Evolutionary conservation across 2,329 filamentous ascomycete species (phyloP).

Genomic region (Ophiognomonia clavigignenti-juglandacearum): DNA sequence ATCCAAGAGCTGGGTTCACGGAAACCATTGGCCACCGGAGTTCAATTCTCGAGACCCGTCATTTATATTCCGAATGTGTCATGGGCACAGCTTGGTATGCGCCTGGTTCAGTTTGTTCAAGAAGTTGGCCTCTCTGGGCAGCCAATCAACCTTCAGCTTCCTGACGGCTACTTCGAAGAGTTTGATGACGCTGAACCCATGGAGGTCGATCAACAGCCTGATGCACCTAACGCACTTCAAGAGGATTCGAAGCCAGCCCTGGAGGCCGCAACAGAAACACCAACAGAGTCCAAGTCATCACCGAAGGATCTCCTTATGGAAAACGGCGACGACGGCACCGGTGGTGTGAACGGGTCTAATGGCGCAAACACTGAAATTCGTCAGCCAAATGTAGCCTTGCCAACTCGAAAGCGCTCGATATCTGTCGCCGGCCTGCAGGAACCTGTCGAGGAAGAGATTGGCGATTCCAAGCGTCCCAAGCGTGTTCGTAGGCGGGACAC

Average conservation of each 20-base stretch:
- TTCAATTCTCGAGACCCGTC: constrained; percentile 18
- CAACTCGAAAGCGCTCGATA: constrained; percentile 57
- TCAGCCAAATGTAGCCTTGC: constrained; percentile 33
- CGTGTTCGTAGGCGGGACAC: constrained; percentile 58
- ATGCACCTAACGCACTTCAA: constrained; percentile 11
- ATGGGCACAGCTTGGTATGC: constrained; percentile 39
- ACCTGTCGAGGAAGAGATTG: constrained; percentile 50
- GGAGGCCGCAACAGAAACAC: constrained; percentile 6
- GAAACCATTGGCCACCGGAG: constrained; percentile 18
- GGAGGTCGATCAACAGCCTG: constrained; percentile 31
- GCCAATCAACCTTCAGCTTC: constrained; percentile 31
- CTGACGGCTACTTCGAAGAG: constrained; percentile 30
- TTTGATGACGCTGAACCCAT: constrained; percentile 30
- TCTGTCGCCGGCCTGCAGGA: constrained; percentile 56
- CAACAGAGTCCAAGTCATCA: not conserved
- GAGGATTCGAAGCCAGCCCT: constrained; percentile 7
- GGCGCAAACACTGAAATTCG: constrained; percentile 11
- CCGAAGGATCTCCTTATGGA: constrained; percentile 7
- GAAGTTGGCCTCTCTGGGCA: constrained; percentile 30
- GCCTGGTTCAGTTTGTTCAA: constrained; percentile 31
- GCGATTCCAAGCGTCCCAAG: constrained; percentile 59
- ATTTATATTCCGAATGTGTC: constrained; percentile 29
- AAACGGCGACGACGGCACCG: not conserved
- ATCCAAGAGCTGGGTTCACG: constrained; percentile 34
- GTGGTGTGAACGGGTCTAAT: not conserved